Evolutionary conservation across 108 stramenopile genomes (phyloP).

Genomic region (Cyclotella atomus): DNA sequence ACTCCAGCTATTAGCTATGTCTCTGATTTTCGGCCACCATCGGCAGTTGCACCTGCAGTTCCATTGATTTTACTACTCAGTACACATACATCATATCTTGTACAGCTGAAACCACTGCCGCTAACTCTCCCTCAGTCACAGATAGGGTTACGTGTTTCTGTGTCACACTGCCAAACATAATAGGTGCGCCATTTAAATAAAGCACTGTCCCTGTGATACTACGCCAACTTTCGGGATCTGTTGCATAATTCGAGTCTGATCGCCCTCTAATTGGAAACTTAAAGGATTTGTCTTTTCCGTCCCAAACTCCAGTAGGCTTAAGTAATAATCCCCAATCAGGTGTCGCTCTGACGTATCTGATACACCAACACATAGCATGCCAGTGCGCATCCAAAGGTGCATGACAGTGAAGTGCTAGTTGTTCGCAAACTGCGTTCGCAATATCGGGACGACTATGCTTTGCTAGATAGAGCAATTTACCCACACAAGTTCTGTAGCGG

Average conservation of each 20-base stretch:
- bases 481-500: too few species aligned
- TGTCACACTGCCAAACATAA: conserved; percentile 29
- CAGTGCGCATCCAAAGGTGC: not conserved
- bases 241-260: conserved; percentile 33
- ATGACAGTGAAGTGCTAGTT: too few species aligned
- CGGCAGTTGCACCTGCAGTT: conserved; percentile 44
- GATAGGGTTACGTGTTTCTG: conserved; percentile 44
- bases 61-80: conserved; percentile 18
- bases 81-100: conserved; percentile 49
- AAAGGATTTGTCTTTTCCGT: conserved; percentile 11
- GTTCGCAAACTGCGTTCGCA: too few species aligned
- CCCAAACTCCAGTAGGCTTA: conserved; percentile 10
- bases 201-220: conserved; percentile 14
- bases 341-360: conserved; percentile 12
- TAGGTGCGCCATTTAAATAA: conserved; percentile 20
- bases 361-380: conserved; percentile 16
- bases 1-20: conserved; percentile 49
- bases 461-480: too few species aligned
- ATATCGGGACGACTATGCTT: too few species aligned
- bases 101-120: conserved; percentile 32
- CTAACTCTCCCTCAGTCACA: conserved; percentile 46
- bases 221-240: conserved; percentile 4
- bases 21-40: conserved; percentile 50
- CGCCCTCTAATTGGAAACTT: conserved; percentile 19
- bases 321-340: conserved; percentile 15